These are phyloP conservation scores for Beta vulgaris DNA, from an alignment of 148 eudicot genomes.

Conservation along the genomic window DNA sequence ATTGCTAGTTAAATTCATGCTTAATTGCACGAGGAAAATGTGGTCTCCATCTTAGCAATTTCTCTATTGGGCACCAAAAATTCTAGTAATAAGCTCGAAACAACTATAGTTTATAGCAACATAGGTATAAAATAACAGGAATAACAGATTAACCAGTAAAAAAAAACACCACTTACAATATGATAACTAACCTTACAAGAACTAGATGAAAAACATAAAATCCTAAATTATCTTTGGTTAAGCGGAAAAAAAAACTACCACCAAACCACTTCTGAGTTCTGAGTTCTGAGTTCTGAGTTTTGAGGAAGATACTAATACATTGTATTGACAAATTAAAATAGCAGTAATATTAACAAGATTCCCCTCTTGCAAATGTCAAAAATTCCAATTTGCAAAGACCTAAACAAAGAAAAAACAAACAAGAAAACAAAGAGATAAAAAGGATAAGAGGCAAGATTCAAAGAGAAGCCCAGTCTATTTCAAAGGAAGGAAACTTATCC, in stretches of 20 bases:
- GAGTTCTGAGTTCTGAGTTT: too few relatives aligned
- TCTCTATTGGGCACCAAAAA: too few relatives aligned
- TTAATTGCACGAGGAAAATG: too few relatives aligned
- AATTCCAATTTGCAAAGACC: conserved; percentile 24
- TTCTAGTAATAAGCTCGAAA: background rate
- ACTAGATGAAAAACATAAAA: background rate
- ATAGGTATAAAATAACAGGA: background rate
- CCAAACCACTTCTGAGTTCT: too few relatives aligned
- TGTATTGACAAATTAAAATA: background rate
- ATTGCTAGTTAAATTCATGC: too few relatives aligned
- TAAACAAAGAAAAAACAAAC: background rate
- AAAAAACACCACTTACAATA: background rate
- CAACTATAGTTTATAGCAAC: background rate
- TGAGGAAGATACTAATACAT: background rate
- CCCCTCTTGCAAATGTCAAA: conserved; percentile 22
- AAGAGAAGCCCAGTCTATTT: conserved; percentile 35
- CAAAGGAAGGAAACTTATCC: conserved; percentile 31
- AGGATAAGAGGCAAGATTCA: background rate
- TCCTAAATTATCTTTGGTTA: background rate
- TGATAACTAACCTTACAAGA: background rate
- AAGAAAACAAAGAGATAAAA: background rate
- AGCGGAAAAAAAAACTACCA: conserved; percentile 20
- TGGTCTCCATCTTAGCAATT: too few relatives aligned
- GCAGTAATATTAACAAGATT: background rate
- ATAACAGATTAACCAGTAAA: background rate